phyloP scores from a whole-genome alignment of 2,329 filamentous ascomycete genomes.

The Epichloe uncinata region DNA sequence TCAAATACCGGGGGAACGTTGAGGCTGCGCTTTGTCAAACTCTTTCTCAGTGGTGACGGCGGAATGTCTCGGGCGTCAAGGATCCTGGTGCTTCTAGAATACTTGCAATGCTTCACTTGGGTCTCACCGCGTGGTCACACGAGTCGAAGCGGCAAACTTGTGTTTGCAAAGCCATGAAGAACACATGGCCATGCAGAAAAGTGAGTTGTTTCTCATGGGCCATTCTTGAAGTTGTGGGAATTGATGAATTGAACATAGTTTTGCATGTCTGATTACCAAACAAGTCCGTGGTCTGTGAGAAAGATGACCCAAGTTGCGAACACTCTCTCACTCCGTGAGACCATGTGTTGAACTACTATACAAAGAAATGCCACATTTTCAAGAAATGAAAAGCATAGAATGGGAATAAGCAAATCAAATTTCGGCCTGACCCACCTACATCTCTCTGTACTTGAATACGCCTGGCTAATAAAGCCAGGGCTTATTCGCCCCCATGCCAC shows the following conservation, averaged over 20 bases:
- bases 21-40: neutral
- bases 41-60: neutral
- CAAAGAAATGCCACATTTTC: neutral
- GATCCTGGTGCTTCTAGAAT: slow-evolving; percentile 2
- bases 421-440: neutral
- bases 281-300: neutral
- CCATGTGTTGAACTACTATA: neutral
- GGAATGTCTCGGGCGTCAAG: neutral
- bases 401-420: neutral
- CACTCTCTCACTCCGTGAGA: neutral
- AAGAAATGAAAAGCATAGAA: neutral
- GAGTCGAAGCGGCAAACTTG: neutral
- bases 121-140: slow-evolving; percentile 1
- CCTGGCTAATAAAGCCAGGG: neutral
- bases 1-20: neutral
- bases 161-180: neutral
- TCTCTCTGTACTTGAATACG: neutral
- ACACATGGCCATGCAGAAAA: neutral
- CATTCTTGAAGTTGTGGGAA: neutral
- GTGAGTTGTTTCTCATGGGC: neutral
- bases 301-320: neutral
- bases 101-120: neutral
- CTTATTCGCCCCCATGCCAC: neutral
- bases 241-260: neutral
- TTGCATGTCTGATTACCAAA: too few relatives aligned